Evolutionary conservation across 345 rosid species (phyloP).

Genomic region (Melastoma malabathricum): DNA sequence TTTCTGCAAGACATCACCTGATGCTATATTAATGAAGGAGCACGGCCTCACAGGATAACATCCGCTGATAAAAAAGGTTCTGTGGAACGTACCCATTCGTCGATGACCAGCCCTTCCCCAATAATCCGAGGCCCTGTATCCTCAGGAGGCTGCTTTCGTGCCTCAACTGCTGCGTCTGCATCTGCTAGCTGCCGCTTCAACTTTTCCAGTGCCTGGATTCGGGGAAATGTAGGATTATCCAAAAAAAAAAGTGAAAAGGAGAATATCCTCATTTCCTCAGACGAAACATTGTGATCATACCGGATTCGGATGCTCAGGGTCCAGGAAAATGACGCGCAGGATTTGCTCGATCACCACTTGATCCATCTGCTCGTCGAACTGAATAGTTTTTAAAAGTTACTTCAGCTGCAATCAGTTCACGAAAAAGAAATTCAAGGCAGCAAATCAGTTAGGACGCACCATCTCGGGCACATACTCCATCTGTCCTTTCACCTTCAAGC

Average conservation of each 20-base stretch:
- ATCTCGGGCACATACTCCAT: conserved; percentile 93
- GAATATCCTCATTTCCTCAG: no score
- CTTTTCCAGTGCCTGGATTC: conserved; percentile 55
- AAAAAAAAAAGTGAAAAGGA: background rate
- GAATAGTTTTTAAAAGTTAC: conserved; percentile 4
- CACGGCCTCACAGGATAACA: background rate
- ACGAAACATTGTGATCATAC: conserved; percentile 21
- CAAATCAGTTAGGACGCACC: conserved; percentile 30
- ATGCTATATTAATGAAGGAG: background rate
- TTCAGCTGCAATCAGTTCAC: background rate
- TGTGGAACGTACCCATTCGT: conserved; percentile 75
- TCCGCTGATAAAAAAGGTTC: background rate
- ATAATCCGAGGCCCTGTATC: conserved; percentile 72
- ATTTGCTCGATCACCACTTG: conserved; percentile 69
- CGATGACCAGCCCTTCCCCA: conserved; percentile 98
- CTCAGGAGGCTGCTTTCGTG: conserved; percentile 70
- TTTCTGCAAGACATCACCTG: conserved; percentile 27
- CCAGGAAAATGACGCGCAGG: conserved; percentile 68
- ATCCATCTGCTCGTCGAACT: conserved; percentile 97
- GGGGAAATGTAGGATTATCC: no score
- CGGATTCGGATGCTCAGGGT: conserved; percentile 64
- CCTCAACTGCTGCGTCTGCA: conserved; percentile 84
- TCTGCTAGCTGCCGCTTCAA: conserved; percentile 78
- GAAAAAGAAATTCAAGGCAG: background rate
- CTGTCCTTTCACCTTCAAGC: conserved; percentile 74